Conservation (phyloP, 768 basidiomycete genomes). For the Pleurotus cornucopiae region DNA sequence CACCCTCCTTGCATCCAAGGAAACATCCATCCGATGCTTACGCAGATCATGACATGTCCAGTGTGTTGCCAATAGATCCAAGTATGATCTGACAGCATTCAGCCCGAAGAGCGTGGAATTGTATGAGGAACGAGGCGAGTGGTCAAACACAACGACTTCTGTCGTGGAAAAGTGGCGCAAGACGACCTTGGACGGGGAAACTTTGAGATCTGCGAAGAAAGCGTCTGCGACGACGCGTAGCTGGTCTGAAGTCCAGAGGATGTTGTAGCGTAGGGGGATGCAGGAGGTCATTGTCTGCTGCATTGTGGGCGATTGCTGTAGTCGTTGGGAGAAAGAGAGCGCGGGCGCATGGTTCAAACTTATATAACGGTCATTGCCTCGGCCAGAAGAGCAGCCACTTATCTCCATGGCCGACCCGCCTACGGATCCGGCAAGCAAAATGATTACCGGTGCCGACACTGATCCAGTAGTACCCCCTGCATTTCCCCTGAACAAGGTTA, state of each 20-base stretch:
- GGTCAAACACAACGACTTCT: constrained; percentile 6
- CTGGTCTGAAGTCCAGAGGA: constrained; percentile 5
- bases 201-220: constrained; percentile 1
- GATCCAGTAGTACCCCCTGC: no score
- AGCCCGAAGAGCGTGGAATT: constrained; percentile 32
- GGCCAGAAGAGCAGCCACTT: no score
- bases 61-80: constrained; percentile 42
- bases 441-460: no score
- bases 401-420: no score
- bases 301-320: neutral
- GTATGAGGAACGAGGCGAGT: constrained; percentile 7
- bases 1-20: constrained; percentile 23
- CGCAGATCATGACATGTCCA: constrained; percentile 32
- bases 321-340: neutral
- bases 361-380: no score
- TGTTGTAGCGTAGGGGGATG: neutral
- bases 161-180: constrained; percentile 9
- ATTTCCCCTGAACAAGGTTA: no score
- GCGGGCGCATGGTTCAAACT: no score
- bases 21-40: constrained; percentile 19
- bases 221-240: neutral
- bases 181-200: neutral
- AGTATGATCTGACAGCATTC: constrained; percentile 46
- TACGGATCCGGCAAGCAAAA: no score
- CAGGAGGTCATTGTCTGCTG: neutral